Evolutionary conservation across 108 stramenopile species (phyloP), one percentile per base, ranked within the genome.

Genomic region (Conticribra guillardii): DNA sequence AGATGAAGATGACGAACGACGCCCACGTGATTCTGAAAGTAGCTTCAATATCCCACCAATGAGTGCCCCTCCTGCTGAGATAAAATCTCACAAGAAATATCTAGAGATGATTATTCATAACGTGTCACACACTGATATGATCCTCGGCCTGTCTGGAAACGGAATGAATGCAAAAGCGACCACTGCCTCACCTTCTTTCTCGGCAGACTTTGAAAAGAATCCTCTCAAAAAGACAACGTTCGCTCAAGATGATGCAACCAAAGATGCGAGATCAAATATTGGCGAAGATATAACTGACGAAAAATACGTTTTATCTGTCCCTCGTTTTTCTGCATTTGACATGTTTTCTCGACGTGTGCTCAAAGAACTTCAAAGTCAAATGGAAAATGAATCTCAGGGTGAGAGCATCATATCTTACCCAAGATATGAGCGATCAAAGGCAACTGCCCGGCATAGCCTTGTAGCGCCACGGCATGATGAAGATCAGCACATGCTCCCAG

Each of bases 61-160:
- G 2, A 48, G 14, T 18, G 24, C n/a, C n/a, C n/a, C 18, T 32
- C 17, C 49, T 21, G 28, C 45, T 30, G 65, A 51, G 14, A 60
- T 69, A 23, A 45, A 51, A 11, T 30, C 26, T 18, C 64, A 66
- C 30, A 71, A 56, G 31, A 64, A 79, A 57, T 87, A 89, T 64
- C 30, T 90, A 15, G 93, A 94, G 58, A 64, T 98, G 15, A 84
- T 98, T 22, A 90, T 98, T 46, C 96, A 98, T 84, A 98, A 97
- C 70, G 84, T 98, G 18, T 89, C 91, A 26, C 97, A 98, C 69
- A 94, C 96, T 49, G 97, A 98, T 67, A 54, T 98, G 56, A 85
- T 98, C 8, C 58, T 96, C 26, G 80, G 84, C 55, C 45, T 96
- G 22, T 86, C 82, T 17, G 77, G 57, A 63, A 52, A 61, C 71